Conservation (phyloP, 2,329 filamentous ascomycete genomes). For the Pseudocercospora eumusae region DNA sequence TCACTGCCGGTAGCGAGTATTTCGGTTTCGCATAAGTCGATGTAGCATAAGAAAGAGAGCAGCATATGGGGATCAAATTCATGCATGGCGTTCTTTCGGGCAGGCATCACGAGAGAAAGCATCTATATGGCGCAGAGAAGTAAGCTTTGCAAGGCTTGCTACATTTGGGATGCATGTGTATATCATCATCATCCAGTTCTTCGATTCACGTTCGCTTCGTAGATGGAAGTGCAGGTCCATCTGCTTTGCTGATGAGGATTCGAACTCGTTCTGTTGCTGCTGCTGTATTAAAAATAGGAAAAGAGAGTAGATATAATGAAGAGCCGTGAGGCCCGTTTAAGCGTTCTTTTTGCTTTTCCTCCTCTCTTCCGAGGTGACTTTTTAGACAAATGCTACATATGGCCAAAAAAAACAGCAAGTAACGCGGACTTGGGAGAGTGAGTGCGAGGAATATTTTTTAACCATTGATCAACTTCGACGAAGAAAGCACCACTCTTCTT, state of each 20-base stretch:
- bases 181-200: neutral
- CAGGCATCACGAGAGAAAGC: slow-evolving; percentile 10
- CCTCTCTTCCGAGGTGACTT: no score
- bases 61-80: slow-evolving; percentile 13
- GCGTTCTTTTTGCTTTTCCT: neutral
- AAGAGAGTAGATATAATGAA: neutral
- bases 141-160: neutral
- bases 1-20: slow-evolving; percentile 95
- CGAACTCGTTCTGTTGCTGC: neutral
- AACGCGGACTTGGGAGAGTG: no score
- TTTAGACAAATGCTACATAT: no score
- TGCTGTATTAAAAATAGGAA: neutral
- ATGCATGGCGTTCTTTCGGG: slow-evolving; percentile 14
- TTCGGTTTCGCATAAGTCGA: slow-evolving; percentile 83
- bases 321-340: neutral
- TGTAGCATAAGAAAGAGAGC: slow-evolving; percentile 16
- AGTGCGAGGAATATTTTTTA: no score
- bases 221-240: slow-evolving; percentile 1
- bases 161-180: neutral
- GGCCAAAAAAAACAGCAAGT: no score
- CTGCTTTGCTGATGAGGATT: neutral
- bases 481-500: no score
- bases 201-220: neutral
- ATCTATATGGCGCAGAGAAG: slow-evolving; percentile 5
- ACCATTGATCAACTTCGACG: no score